Percentiles rank a stretch among this genome's conserved stretches.
phyloP scores from a whole-genome alignment of 2,329 filamentous ascomycete species.

The Aplosporella prunicola region DNA sequence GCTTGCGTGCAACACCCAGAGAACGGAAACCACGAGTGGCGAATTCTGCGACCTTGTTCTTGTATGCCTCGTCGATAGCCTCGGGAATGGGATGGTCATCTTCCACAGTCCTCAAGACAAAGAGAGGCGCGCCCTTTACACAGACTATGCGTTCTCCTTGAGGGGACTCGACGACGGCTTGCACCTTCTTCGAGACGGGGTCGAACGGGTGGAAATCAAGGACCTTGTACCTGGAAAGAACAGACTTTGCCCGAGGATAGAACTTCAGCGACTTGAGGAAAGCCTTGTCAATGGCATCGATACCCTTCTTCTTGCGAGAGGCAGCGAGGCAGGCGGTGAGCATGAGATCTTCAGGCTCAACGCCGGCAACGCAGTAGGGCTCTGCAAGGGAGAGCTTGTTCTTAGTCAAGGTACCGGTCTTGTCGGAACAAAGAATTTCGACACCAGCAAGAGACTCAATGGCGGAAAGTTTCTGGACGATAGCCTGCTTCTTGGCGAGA shows the following conservation, averaged over 20 bases:
- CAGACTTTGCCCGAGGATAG: conserved; percentile 74
- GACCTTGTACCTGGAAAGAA: conserved; percentile 75
- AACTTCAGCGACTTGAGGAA: conserved; percentile 77
- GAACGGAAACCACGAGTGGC: conserved; percentile 90
- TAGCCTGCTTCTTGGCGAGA: conserved; percentile 67
- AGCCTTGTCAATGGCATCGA: conserved; percentile 90
- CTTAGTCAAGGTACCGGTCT: conserved; percentile 81
- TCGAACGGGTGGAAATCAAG: conserved; percentile 83
- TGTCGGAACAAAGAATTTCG: conserved; percentile 71
- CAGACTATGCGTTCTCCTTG: conserved; percentile 77
- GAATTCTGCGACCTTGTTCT: conserved; percentile 87
- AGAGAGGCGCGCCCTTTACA: conserved; percentile 83
- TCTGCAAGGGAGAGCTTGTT: conserved; percentile 86
- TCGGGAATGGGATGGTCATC: conserved; percentile 73
- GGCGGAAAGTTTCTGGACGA: conserved; percentile 70
- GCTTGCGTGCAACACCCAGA: conserved; percentile 85
- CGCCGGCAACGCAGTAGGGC: conserved; percentile 72
- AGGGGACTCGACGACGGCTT: conserved; percentile 71
- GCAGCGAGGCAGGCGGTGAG: conserved; percentile 82
- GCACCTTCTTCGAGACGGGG: conserved; percentile 88
- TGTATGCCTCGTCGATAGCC: conserved; percentile 71
- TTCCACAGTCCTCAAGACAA: conserved; percentile 79
- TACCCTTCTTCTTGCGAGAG: conserved; percentile 90
- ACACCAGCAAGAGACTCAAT: conserved; percentile 68
- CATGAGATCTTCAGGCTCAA: conserved; percentile 83